Evolutionary conservation across 2,329 filamentous ascomycete species (phyloP).

Genomic region (Fusarium marasasianum): DNA sequence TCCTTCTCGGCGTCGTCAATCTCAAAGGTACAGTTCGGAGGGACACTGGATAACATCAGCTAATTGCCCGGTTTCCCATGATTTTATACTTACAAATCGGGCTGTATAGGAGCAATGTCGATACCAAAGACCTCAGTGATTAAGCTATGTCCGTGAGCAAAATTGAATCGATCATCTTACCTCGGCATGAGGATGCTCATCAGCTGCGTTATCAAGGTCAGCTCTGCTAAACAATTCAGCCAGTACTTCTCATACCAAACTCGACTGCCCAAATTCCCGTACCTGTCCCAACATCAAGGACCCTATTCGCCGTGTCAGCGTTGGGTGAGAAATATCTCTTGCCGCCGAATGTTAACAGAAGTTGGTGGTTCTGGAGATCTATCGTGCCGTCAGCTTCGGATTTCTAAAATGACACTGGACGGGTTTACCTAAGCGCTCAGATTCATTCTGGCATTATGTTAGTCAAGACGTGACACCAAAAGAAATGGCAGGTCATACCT

Average conservation of each 20-base stretch:
- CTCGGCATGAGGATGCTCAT: conserved; percentile 26
- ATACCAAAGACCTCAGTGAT: conserved; percentile 12
- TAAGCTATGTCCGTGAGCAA: too few relatives aligned
- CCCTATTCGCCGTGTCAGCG: conserved; percentile 7
- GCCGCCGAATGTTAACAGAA: conserved; percentile 11
- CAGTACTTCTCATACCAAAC: conserved; percentile 2
- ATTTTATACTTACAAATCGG: background rate
- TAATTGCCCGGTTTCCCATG: fast-evolving
- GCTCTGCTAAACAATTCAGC: fast-evolving
- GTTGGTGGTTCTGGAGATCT: conserved; percentile 31
- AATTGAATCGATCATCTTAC: background rate
- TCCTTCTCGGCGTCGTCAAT: conserved; percentile 20
- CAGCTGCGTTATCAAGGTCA: background rate
- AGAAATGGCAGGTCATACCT: background rate
- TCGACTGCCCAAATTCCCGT: conserved; percentile 30
- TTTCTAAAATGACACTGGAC: fast-evolving
- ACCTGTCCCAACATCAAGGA: conserved; percentile 25
- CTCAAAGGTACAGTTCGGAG: conserved; percentile 17
- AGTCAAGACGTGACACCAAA: background rate
- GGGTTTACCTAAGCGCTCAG: conserved; percentile 11
- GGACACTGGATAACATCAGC: background rate
- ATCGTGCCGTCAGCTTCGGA: background rate
- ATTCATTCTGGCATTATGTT: conserved; percentile 5
- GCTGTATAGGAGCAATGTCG: conserved; percentile 24
- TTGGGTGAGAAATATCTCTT: conserved; percentile 11